phyloP scores from a whole-genome alignment of 208 protist species.

The Trypanosoma avium region DNA sequence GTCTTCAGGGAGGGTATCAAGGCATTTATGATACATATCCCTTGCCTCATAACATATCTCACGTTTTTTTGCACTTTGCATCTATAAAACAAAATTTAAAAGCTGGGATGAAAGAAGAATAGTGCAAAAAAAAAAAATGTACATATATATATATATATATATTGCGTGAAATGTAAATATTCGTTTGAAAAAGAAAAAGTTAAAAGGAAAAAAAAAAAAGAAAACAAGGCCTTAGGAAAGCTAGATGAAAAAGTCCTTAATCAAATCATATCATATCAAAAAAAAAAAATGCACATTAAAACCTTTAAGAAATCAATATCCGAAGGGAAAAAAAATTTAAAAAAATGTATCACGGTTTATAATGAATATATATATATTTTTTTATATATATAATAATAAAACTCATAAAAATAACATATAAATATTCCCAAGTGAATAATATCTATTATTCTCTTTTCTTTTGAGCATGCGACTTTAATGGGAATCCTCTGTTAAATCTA shows the following conservation, averaged over 20 bases:
- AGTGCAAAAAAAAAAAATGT: neutral
- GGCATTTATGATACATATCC: slow-evolving; percentile 73
- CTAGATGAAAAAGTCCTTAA: slow-evolving; percentile 1
- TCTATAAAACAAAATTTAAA: slow-evolving; percentile 15
- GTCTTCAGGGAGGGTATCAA: slow-evolving; percentile 71
- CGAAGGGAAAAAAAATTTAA: neutral
- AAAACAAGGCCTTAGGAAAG: slow-evolving; percentile 29
- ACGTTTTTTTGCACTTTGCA: slow-evolving; percentile 79
- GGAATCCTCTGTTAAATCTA: neutral
- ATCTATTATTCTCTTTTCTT: slow-evolving; percentile 13
- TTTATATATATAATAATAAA: no score
- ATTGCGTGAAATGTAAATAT: no score
- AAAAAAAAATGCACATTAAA: neutral
- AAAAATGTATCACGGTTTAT: no score
- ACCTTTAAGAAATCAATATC: neutral
- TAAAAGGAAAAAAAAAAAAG: slow-evolving; percentile 10
- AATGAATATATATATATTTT: no score
- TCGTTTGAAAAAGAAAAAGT: no score
- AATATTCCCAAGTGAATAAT: no score
- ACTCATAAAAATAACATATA: no score
- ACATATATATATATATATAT: no score
- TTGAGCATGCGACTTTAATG: neutral
- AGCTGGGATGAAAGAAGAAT: no score
- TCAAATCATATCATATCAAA: slow-evolving; percentile 1
- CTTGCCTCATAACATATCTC: slow-evolving; percentile 76